Conservation (phyloP, 2,329 filamentous ascomycete genomes). For the Nannizzia gypsea region DNA sequence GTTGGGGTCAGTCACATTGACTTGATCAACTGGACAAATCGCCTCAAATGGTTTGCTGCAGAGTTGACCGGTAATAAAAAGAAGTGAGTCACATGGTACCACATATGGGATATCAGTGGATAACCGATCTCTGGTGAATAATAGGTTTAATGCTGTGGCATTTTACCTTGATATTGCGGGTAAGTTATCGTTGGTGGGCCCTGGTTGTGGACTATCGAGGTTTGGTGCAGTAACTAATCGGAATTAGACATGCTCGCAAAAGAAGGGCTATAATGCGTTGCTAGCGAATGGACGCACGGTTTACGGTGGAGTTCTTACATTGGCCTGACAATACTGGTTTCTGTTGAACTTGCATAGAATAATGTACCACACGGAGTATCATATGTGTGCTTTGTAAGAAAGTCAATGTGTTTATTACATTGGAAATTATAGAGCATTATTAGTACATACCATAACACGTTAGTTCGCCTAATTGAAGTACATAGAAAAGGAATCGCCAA, state of each 20-base stretch:
- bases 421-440: too few relatives aligned
- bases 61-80: constrained; percentile 44
- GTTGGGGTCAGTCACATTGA: constrained; percentile 54
- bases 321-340: background rate
- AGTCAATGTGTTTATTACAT: too few relatives aligned
- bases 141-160: constrained; percentile 51
- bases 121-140: constrained; percentile 12
- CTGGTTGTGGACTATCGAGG: background rate
- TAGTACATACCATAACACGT: too few relatives aligned
- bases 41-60: constrained; percentile 48
- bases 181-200: constrained; percentile 25
- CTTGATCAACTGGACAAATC: constrained; percentile 55
- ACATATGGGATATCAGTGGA: background rate
- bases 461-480: too few relatives aligned
- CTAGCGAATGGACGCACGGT: background rate
- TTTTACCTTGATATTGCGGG: constrained; percentile 55
- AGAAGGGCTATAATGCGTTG: constrained; percentile 39
- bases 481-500: too few relatives aligned
- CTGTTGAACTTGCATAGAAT: background rate
- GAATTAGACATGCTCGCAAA: constrained; percentile 54
- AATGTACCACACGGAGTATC: too few relatives aligned
- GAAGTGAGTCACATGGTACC: constrained; percentile 28
- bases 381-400: too few relatives aligned
- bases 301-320: background rate
- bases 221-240: background rate